Conservation (phyloP, 257 asterid genomes). For the Rubia yunnanensis region DNA sequence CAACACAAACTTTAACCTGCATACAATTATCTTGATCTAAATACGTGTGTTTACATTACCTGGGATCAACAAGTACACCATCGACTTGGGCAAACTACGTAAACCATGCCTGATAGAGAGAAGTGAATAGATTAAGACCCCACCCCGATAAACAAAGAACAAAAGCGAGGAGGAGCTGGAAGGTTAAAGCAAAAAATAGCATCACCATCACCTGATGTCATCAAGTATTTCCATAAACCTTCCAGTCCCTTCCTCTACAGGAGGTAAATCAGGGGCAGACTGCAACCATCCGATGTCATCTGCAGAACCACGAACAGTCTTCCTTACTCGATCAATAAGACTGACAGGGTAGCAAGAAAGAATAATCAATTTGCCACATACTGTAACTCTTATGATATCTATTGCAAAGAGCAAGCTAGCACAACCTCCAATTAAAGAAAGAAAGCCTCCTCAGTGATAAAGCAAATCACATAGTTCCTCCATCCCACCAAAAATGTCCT, state of each 20-base stretch:
- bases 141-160: slow-evolving; percentile 3
- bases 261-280: slow-evolving; percentile 67
- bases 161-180: background rate
- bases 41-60: slow-evolving; percentile 39
- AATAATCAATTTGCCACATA: background rate
- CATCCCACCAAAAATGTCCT: background rate
- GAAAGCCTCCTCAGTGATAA: background rate
- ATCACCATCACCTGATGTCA: slow-evolving; percentile 63
- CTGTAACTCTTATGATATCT: background rate
- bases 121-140: slow-evolving; percentile 15
- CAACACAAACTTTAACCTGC: slow-evolving; percentile 2
- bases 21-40: background rate
- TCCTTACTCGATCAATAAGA: slow-evolving; percentile 51
- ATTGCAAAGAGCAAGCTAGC: background rate
- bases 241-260: slow-evolving; percentile 80
- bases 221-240: slow-evolving; percentile 70
- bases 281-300: slow-evolving; percentile 97
- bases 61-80: slow-evolving; percentile 95
- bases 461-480: background rate
- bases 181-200: background rate
- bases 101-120: slow-evolving; percentile 73
- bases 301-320: slow-evolving; percentile 95
- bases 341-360: slow-evolving; percentile 12
- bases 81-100: slow-evolving; percentile 68
- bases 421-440: background rate